Conservation (phyloP, 2,329 filamentous ascomycete genomes). For the Ophiocordyceps camponoti-saundersi region DNA sequence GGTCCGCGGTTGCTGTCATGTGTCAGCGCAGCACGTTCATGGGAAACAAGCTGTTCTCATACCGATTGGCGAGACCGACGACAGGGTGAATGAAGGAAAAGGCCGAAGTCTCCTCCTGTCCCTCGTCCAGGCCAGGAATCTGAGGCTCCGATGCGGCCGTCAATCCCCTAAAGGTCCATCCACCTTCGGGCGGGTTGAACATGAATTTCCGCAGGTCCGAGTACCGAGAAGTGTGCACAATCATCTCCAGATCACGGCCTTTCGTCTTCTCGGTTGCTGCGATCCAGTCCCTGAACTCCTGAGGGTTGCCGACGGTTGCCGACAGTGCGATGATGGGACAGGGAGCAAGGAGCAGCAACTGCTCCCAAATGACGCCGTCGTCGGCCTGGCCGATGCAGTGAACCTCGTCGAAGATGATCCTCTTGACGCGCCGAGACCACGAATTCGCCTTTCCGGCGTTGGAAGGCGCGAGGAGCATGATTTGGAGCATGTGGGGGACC, state of each 20-base stretch:
- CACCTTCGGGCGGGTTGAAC: slow-evolving; percentile 31
- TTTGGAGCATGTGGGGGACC: slow-evolving; percentile 63
- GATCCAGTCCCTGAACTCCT: slow-evolving; percentile 55
- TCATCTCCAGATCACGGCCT: slow-evolving; percentile 47
- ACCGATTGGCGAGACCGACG: slow-evolving; percentile 40
- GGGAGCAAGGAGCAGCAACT: slow-evolving; percentile 54
- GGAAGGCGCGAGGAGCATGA: slow-evolving; percentile 51
- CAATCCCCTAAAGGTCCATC: slow-evolving; percentile 35
- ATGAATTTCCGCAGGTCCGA: slow-evolving; percentile 64
- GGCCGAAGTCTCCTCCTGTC: slow-evolving; percentile 22
- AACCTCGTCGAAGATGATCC: slow-evolving; percentile 72
- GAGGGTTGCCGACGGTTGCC: slow-evolving; percentile 61
- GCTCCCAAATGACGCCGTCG: slow-evolving; percentile 65
- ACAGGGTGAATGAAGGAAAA: slow-evolving; percentile 52
- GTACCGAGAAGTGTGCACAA: slow-evolving; percentile 52
- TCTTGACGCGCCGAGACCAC: slow-evolving; percentile 52
- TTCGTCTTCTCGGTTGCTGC: slow-evolving; percentile 43
- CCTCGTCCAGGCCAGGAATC: slow-evolving; percentile 26
- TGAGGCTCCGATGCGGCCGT: slow-evolving; percentile 21
- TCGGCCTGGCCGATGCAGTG: slow-evolving; percentile 65
- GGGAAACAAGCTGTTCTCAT: slow-evolving; percentile 2
- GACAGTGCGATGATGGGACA: slow-evolving; percentile 68
- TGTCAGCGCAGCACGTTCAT: not conserved
- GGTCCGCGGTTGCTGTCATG: slow-evolving; percentile 32
- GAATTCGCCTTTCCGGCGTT: slow-evolving; percentile 37